Evolutionary conservation across 148 eudicot genomes (phyloP), one percentile per base, ranked within the genome.

Genomic region (Euryodendron excelsum): DNA sequence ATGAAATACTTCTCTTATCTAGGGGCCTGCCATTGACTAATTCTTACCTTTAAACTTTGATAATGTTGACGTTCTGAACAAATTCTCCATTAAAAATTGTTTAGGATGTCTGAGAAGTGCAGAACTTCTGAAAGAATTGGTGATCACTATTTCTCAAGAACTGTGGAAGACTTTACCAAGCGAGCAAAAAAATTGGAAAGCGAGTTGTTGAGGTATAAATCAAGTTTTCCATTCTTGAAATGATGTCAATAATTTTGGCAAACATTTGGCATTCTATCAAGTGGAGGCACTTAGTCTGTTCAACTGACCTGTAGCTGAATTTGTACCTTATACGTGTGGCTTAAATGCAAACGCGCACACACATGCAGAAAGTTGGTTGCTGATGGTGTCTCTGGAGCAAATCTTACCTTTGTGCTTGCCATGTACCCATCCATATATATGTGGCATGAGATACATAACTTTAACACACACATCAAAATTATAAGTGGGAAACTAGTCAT

Each of bases 131-230:
- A 78, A 59, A 69, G 73, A 72, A 37, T 61, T 62, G 71, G 78
- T 47, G 70, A 74, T 5, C 81, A 76, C 13, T 73, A 69, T 82
- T 75, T 79, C 59, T 45, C 73, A 44, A 69, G 82, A 81, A 74
- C 72, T 73, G 80, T 80, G 64, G 88, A 89, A 78, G 79, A 62
- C 61, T 79, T 91, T 47, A 78, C 85, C 56, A 37, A 68, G 73
- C 85, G 80, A 73, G 74, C 82, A 34, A 78, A 66, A 64, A 84
- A 69, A 79, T 83, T 91, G 77, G 87, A 91, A 78, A 80, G 52
- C 50, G 73, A 84, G 50, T 63, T 88, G 8, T 76, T 67, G 13
- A 88, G 87, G 93, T 90, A 87, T 12, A 68, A 34, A 20, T 59
- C n/a, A 41, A 25, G 39, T 50, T 69, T 28, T 50, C 56, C 41